Evolutionary conservation across 176 grass and related monocot genomes (phyloP), one percentile per base, ranked within the genome.

Genomic region (Phoenix roebelenii): DNA sequence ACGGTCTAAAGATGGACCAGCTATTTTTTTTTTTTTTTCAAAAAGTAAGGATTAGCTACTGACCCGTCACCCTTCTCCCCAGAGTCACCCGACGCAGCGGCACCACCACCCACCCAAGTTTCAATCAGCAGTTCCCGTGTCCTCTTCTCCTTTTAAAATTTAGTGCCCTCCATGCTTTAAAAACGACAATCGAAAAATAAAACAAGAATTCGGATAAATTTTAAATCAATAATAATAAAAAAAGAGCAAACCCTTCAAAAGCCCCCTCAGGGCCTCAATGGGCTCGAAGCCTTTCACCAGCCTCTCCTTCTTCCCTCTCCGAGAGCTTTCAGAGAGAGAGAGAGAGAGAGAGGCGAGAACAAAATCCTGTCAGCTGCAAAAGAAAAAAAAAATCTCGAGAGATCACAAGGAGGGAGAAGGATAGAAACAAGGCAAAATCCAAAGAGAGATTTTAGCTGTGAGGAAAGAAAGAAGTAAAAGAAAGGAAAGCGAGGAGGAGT

Each of bases 361-460:
- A 3, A 66, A 55, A 54, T 30, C 18, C 48, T 64, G 39, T 20
- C 20, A 20, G 20, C 25, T 23, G 18, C 7, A 35, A 35, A 35
- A 10, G 0, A 7, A 1, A 7, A 35, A 35, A 35, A n/a, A 44
- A 28, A 16, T 20, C 20, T 20, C 20, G 65, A 32, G 22, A 16
- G 49, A 53, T 3, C 2, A 44, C 2, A 54, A 15, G 32, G 22
- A 52, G 32, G 18, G 57, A 61, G 14, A 30, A 51, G 28, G 44
- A 18, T 22, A 73, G 3, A n/a, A 74, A 75, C 72, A 76, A 76
- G 63, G 53, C 52, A 76, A 76, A 76, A 66, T 57, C 73, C 73
- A 76, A 76, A 44, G 19, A 10, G 32, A 76, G 73, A 54, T 67
- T 67, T 6, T 26, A 67, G 54, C 48, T 68, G 73, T 60, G 32